Conservation (phyloP, 306 rosid species). For the Cucurbita argyrosperma region DNA sequence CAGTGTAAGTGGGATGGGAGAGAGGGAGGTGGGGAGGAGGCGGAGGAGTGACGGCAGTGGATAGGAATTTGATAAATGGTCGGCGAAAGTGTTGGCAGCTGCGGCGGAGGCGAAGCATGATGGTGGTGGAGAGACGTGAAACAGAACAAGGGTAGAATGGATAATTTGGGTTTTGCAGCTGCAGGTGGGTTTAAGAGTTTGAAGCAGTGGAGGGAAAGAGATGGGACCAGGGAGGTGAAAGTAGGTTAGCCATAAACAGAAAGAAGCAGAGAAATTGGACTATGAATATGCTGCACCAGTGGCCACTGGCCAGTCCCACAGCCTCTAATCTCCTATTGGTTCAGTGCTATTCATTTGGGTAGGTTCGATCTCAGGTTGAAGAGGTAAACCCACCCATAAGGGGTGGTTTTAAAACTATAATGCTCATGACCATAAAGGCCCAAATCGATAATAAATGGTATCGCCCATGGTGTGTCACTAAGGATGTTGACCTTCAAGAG, state of each 20-base stretch:
- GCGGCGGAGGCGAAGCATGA: slow-evolving; percentile 15
- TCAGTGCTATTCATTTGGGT: no score
- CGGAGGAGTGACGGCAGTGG: slow-evolving; percentile 11
- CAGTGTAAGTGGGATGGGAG: slow-evolving; percentile 59
- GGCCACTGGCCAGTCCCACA: no score
- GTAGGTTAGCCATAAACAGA: not conserved
- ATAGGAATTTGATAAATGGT: slow-evolving; percentile 3
- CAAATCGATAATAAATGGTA: no score
- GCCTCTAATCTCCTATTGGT: no score
- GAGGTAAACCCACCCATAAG: no score
- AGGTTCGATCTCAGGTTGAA: no score
- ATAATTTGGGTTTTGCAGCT: not conserved
- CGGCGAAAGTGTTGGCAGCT: slow-evolving; percentile 16
- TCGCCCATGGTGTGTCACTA: no score
- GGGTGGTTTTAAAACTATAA: no score
- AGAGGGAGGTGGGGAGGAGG: slow-evolving; percentile 33
- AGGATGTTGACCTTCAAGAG: no score
- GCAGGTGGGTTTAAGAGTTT: no score
- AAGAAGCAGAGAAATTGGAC: not conserved
- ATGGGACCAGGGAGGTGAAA: not conserved
- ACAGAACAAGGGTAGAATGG: not conserved
- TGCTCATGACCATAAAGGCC: no score
- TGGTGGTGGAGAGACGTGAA: not conserved
- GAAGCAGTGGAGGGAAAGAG: not conserved
- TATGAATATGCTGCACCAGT: no score